Base-by-base conservation (phyloP, 805 yeast species). In the Metschnikowia corniflorae region DNA sequence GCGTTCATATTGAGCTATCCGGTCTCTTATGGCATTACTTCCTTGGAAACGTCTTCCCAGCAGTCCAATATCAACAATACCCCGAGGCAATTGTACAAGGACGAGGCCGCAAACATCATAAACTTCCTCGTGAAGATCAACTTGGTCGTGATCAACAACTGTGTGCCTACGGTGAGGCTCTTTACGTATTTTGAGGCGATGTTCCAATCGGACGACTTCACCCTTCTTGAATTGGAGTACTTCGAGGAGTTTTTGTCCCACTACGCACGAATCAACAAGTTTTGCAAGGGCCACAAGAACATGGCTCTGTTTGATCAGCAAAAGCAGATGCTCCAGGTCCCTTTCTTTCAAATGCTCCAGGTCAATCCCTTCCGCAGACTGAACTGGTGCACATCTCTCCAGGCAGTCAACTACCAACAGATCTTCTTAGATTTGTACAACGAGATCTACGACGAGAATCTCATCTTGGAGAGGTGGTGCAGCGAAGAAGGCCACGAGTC, bases 111-210 rank as follows among this genome's bases (percentile, higher is more conserved):
- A 8, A 33, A 35, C 12, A 38, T 34, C 21, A 28, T 35, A 39
- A 33, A 37, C 22, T 31, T 31, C n/a, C 44, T 41, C 10, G 37
- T 42, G 5, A 33, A 40, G 23, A 38, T 46, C 20, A 43, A 33
- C 18, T 37, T 41, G 29, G 27, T 40, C 13, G 43, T 46, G 10
- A 35, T 44, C 33, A 46, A 40, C 32, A 46, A 44, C 26, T 30
- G 42, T 16, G 43, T 44, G 18, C 50, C 50, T n/a, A 42, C 45
- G 5, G 39, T 31, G n/a, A 46, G 27, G 37, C 70, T 63, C 14
- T 67, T 62, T 54, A 42, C 60, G 16, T 51, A 48, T 33, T 58
- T 61, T 44, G 54, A 62, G 31, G 52, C 61, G 8, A 51, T 60
- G 28, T 43, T 55, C 14, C 28, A 35, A 4, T 21, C 26, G 8